Evolutionary conservation across 768 basidiomycete genomes (phyloP), one percentile per base, ranked within the genome.

Genomic region (Suillus decipiens): DNA sequence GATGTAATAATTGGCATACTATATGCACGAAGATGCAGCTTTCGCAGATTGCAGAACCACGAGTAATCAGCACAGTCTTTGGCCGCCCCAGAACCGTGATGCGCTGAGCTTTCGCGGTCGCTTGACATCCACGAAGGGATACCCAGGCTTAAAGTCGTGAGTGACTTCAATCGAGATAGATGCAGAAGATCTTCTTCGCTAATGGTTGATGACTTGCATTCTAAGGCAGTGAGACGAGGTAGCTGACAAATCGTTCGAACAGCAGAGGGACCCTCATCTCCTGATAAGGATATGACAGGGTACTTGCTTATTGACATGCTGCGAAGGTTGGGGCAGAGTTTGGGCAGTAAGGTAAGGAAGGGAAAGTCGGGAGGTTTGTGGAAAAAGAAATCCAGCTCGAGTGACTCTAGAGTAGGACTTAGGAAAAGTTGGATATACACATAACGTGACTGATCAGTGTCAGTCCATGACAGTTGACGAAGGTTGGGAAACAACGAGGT

Each of bases 351-450:
- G 6, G 56, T 12, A 19, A 57, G 28, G 39, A 57, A 57, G 5
- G 56, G 56, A 41, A 57, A 57, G 24, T 57, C 1, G 39, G 39
- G 56, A 57, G 39, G 39, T 57, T 57, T 57, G 6, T 57, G 56
- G 56, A 57, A 57, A 57, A 22, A 57, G 19, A 57, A 57, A 57
- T 57, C 56, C 39, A 57, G 56, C 17, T 57, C 56, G 6, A 57
- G 24, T 3, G 56, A 57, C 28, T 57, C 56, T 17, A 57, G 28
- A 12, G 39, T 57, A 41, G 56, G 56, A 41, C 56, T 57, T 19
- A 57, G 14, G 56, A 57, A 57, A 31, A 57, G 17, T 19, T 5
- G 24, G 39, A 57, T 57, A 41, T 57, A 57, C 17, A 41, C 56
- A 42, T 57, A 57, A 12, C 56, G 56, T 24, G 56, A 57, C 41